Percentiles rank a stretch among this genome's conserved stretches.
These are phyloP conservation scores for Penicillium pancosmium DNA, from an alignment of 495 filamentous ascomycete species.

Conservation along the genomic window DNA sequence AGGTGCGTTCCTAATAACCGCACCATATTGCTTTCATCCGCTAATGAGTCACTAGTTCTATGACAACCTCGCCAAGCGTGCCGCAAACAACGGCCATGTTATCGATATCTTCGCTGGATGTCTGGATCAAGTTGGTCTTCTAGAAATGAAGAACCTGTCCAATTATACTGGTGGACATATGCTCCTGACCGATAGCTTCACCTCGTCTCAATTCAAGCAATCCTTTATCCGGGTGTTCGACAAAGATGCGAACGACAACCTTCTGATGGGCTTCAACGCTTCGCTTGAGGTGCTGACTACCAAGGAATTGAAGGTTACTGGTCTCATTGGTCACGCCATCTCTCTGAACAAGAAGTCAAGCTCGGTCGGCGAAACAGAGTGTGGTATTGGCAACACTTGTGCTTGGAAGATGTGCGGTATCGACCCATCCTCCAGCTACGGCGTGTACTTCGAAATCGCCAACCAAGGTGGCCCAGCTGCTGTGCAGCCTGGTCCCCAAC, in stretches of 20 bases:
- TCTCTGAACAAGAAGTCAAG: constrained; percentile 97
- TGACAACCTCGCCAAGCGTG: constrained; percentile 92
- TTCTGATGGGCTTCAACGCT: constrained; percentile 98
- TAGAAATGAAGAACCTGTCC: constrained; percentile 98
- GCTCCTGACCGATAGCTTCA: constrained; percentile 98
- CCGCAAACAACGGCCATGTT: constrained; percentile 94
- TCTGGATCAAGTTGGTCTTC: constrained; percentile 94
- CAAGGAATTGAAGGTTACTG: constrained; percentile 98
- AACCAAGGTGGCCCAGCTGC: constrained; percentile 88
- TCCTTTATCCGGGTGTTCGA: constrained; percentile 98
- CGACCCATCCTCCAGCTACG: constrained; percentile 90
- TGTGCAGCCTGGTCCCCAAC: constrained; percentile 82
- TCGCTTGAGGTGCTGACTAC: constrained; percentile 95
- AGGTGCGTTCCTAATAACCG: constrained; percentile 59
- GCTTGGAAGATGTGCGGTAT: constrained; percentile 99
- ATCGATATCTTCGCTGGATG: constrained; percentile 98
- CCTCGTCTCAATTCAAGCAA: constrained; percentile 99
- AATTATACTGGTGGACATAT: constrained; percentile 98
- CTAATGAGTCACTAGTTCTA: constrained; percentile 73
- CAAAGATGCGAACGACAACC: constrained; percentile 90
- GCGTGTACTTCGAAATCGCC: constrained; percentile 97
- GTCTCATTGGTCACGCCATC: constrained; percentile 94
- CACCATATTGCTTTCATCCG: constrained; percentile 15
- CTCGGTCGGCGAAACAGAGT: constrained; percentile 96
- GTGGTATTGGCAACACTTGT: constrained; percentile 98